Base-by-base conservation (phyloP, 768 basidiomycete species). In the Mycena leptocephala region DNA sequence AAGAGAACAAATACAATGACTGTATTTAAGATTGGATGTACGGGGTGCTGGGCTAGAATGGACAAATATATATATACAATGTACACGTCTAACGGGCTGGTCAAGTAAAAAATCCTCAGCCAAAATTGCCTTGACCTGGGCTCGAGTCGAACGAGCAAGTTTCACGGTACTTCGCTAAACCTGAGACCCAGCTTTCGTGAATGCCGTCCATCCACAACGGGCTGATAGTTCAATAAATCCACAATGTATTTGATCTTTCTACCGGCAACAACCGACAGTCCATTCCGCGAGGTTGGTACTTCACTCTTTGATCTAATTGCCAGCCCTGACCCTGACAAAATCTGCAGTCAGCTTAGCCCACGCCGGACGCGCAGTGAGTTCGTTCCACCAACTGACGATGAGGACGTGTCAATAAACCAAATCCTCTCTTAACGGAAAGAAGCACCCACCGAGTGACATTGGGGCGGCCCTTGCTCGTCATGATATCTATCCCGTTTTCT, bases 301-400 rank as follows among this genome's bases (percentile, higher is more conserved):
- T 51, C 33, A 55, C 32, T 67, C n/a, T 55, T 67, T 53, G 33
- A 67, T 67, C 51, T 67, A 67, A 67, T 67, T 55, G 51, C 51
- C 65, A 67, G 32, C 24, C 51, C n/a, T 55, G 65, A 66, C 14
- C 51, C 35, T 67, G 33, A 53, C 66, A 55, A 26, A 67, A 55
- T 67, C 66, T 55, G 66, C 66, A 24, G 51, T 67, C 64, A 90
- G 87, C 1, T 87, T 87, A 73, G 80, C 76, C 91, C 91, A 92
- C 7, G 90, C 83, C n/a, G 86, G 83, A 70, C 90, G 84, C 18
- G 88, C 82, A 18, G 85, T 82, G 67, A 92, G 81, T 26, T 87
- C 89, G 72, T 87, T 85, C 87, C 88, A 92, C 91, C 92, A 92
- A 68, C 90, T 88, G 43, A 59, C 43, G 20, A 32, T 46, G 39